These are phyloP conservation scores for Tricholoma terreum DNA, from an alignment of 768 basidiomycete species.

Conservation along the genomic window DNA sequence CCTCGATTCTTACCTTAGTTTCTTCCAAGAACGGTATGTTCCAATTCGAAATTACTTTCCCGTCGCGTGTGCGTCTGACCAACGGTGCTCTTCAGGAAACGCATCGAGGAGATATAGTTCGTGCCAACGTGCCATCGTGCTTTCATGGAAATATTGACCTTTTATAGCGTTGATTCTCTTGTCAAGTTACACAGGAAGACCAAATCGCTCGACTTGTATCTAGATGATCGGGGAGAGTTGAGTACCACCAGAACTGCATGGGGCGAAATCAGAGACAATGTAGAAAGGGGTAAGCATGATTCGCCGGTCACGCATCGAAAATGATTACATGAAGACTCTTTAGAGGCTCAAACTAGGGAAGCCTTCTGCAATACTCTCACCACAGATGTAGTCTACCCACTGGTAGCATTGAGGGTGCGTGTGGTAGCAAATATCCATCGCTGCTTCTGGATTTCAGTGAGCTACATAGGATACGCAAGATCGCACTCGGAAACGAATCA, in stretches of 20 bases:
- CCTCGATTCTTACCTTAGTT: constrained; percentile 75
- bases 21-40: constrained; percentile 81
- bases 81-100: constrained; percentile 49
- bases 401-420: constrained; percentile 63
- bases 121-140: constrained; percentile 20
- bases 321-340: constrained; percentile 9
- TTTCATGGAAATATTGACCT: constrained; percentile 4
- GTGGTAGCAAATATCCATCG: neutral
- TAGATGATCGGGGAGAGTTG: constrained; percentile 71
- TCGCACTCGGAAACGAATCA: constrained; percentile 86
- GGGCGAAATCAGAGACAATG: constrained; percentile 80
- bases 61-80: constrained; percentile 14
- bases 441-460: neutral
- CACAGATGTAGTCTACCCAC: constrained; percentile 68
- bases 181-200: constrained; percentile 69
- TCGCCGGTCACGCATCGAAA: neutral
- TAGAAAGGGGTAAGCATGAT: constrained; percentile 64
- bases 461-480: constrained; percentile 79
- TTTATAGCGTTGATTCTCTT: constrained; percentile 67
- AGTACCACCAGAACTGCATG: constrained; percentile 71
- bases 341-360: constrained; percentile 79
- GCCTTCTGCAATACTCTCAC: constrained; percentile 74
- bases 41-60: constrained; percentile 5
- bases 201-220: constrained; percentile 61
- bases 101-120: constrained; percentile 85